Conservation (phyloP, 1,284 basidiomycete genomes). For the Vanrija pseudolonga region DNA sequence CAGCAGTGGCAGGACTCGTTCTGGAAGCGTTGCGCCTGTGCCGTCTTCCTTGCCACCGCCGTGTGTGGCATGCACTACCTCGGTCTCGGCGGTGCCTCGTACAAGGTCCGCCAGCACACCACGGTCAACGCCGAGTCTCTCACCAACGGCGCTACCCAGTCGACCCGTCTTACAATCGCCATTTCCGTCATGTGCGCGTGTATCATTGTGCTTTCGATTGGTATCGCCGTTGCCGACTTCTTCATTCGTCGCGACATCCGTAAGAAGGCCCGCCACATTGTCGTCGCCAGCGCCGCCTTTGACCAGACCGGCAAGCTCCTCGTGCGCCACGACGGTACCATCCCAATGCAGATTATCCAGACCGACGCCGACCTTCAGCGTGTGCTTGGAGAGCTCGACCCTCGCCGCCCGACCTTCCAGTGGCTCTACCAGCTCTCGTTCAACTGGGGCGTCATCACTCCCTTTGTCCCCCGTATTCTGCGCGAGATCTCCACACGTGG, state of each 20-base stretch:
- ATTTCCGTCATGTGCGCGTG: constrained; percentile 53
- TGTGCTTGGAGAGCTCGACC: constrained; percentile 52
- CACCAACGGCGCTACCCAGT: constrained; percentile 20
- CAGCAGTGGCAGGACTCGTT: constrained; percentile 54
- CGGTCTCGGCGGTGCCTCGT: constrained; percentile 51
- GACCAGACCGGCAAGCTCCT: constrained; percentile 53
- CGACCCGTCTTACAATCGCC: constrained; percentile 49
- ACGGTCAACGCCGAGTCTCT: background rate
- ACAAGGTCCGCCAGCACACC: constrained; percentile 34
- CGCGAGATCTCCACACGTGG: constrained; percentile 25
- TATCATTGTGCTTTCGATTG: constrained; percentile 50
- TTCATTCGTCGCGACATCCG: constrained; percentile 45
- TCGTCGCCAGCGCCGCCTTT: constrained; percentile 53
- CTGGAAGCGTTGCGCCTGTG: constrained; percentile 52
- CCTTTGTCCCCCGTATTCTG: constrained; percentile 51
- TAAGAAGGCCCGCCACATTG: constrained; percentile 51
- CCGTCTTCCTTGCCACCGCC: constrained; percentile 49
- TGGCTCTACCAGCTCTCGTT: constrained; percentile 55
- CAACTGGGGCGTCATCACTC: constrained; percentile 53
- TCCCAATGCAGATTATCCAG: constrained; percentile 54
- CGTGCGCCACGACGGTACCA: constrained; percentile 53
- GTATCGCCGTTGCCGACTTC: constrained; percentile 48
- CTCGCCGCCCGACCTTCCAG: constrained; percentile 53
- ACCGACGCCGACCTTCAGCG: constrained; percentile 50
- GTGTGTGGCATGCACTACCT: constrained; percentile 56